Conservation (phyloP, 768 basidiomycete genomes). For the Rhizopogon vinicolor region DNA sequence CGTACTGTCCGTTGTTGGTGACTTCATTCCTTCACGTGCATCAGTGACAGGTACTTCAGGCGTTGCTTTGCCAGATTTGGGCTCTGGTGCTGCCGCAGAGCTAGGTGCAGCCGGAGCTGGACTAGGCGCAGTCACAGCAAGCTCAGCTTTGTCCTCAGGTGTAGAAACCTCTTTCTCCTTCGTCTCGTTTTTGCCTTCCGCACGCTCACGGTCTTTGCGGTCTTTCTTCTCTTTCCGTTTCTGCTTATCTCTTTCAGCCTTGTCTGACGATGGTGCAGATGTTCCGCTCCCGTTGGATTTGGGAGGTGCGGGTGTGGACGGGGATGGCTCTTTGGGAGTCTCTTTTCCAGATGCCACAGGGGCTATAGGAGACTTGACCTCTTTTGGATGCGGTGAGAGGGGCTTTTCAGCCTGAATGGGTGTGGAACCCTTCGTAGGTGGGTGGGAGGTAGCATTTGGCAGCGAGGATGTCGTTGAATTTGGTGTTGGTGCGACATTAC, state of each 20-base stretch:
- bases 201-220: slow-evolving; percentile 49
- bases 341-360: slow-evolving; percentile 22
- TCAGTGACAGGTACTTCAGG: slow-evolving; percentile 26
- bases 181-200: slow-evolving; percentile 31
- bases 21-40: slow-evolving; percentile 39
- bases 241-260: slow-evolving; percentile 49
- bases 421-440: slow-evolving; percentile 29
- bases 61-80: slow-evolving; percentile 37
- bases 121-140: slow-evolving; percentile 13
- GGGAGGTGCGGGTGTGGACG: slow-evolving; percentile 24
- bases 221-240: slow-evolving; percentile 65
- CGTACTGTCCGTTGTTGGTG: slow-evolving; percentile 51
- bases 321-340: slow-evolving; percentile 31
- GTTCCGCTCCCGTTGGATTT: slow-evolving; percentile 29
- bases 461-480: slow-evolving; percentile 51
- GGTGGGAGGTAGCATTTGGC: slow-evolving; percentile 32
- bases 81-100: slow-evolving; percentile 5
- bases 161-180: slow-evolving; percentile 30
- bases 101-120: neutral
- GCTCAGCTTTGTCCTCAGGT: slow-evolving; percentile 27
- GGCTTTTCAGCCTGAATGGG: slow-evolving; percentile 32
- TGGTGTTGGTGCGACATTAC: slow-evolving; percentile 52
- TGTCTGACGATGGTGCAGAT: slow-evolving; percentile 34
- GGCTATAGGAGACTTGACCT: slow-evolving; percentile 30
- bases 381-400: slow-evolving; percentile 24